phyloP scores from a whole-genome alignment of 495 filamentous ascomycete species.

The Pyrenula massariospora region DNA sequence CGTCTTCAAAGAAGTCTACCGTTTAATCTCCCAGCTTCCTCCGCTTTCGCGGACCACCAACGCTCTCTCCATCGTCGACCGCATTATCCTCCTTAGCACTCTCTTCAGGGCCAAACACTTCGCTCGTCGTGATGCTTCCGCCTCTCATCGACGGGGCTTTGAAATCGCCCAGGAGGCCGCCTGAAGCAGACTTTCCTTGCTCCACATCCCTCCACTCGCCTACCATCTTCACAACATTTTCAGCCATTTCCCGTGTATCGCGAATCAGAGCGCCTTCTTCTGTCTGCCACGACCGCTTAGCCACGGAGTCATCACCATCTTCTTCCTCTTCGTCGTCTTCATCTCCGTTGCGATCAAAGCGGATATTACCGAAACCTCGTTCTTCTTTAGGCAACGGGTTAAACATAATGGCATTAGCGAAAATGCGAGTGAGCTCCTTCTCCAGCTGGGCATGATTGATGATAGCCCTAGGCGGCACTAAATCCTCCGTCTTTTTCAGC shows the following conservation, averaged over 20 bases:
- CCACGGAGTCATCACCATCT: constrained; percentile 6
- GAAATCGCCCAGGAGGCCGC: constrained; percentile 1
- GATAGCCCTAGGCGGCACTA: constrained; percentile 79
- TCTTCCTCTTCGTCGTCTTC: constrained; percentile 15
- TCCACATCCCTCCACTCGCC: constrained; percentile 50
- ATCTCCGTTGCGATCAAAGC: constrained; percentile 22
- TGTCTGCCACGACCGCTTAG: constrained; percentile 26
- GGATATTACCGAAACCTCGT: constrained; percentile 55
- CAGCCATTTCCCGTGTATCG: constrained; percentile 72
- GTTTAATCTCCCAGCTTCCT: constrained; percentile 4
- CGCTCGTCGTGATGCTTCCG: constrained; percentile 5
- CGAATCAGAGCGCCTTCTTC: constrained; percentile 75
- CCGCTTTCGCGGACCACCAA: constrained; percentile 10
- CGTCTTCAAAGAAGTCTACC: too few relatives aligned
- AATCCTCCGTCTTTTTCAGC: constrained; percentile 56
- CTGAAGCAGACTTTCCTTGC: constrained; percentile 9
- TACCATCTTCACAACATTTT: constrained; percentile 55
- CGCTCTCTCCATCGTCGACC: constrained; percentile 13
- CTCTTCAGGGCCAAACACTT: constrained; percentile 10
- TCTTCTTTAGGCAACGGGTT: constrained; percentile 55
- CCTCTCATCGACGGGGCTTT: neutral
- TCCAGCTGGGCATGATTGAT: constrained; percentile 92
- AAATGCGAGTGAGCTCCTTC: constrained; percentile 94
- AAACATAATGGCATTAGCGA: constrained; percentile 96
- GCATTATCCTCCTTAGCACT: constrained; percentile 16